These are phyloP conservation scores for Hypoxylon sp. DNA, from an alignment of 2,329 filamentous ascomycete species.

Conservation along the genomic window DNA sequence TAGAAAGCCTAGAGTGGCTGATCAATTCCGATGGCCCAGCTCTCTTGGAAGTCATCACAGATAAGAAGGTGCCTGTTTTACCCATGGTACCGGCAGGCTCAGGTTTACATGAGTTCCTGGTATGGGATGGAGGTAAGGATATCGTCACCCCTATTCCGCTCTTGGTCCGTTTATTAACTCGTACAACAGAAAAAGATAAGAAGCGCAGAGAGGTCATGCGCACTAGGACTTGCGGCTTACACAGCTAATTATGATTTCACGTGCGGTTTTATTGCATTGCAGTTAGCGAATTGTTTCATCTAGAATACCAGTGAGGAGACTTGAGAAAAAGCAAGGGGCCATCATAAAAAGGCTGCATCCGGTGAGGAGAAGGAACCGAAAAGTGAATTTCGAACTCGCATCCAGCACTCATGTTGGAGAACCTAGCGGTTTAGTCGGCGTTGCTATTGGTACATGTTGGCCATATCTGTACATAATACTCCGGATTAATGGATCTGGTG, in stretches of 20 bases:
- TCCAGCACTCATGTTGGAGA: constrained; percentile 21
- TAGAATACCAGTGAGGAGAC: constrained; percentile 30
- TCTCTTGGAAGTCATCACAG: constrained; percentile 90
- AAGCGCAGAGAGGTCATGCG: constrained; percentile 75
- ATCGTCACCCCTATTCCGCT: constrained; percentile 23
- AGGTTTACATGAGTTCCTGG: constrained; percentile 91
- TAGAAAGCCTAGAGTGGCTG: constrained; percentile 86
- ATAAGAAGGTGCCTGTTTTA: constrained; percentile 93
- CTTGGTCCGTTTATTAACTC: constrained; percentile 53
- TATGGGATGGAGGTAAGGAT: constrained; percentile 81
- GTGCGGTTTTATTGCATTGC: constrained; percentile 27
- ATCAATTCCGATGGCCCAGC: constrained; percentile 92
- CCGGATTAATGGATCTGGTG: constrained; percentile 12
- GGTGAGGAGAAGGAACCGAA: constrained; percentile 25
- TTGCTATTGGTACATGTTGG: constrained; percentile 23
- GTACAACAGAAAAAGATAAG: constrained; percentile 72
- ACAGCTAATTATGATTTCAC: constrained; percentile 50
- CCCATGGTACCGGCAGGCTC: constrained; percentile 95
- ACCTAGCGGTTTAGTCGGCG: constrained; percentile 18
- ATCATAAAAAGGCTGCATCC: constrained; percentile 20
- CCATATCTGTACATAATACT: constrained; percentile 27
- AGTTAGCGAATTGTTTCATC: constrained; percentile 34
- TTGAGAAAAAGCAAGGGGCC: constrained; percentile 11
- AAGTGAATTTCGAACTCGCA: constrained; percentile 33
- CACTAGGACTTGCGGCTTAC: constrained; percentile 68